Evolutionary conservation across 2,329 filamentous ascomycete genomes (phyloP), one percentile per base, ranked within the genome.

Genomic region (Reticulascus tulasneorum): DNA sequence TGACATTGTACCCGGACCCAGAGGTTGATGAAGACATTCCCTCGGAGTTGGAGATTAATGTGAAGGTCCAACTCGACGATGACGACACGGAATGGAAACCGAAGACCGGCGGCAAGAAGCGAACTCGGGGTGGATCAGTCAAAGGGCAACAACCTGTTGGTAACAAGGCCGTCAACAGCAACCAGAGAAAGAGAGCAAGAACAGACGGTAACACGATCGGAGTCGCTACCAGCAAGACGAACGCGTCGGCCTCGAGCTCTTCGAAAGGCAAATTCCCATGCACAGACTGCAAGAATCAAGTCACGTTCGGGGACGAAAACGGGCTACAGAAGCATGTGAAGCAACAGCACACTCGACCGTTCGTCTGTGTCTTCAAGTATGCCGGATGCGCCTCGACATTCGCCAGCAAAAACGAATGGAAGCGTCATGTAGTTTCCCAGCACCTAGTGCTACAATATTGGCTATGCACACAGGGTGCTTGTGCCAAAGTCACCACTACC

Each of bases 401-500:
- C 53, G 73, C 75, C 4, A 82, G 75, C 48, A 95, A 94, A 64
- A 95, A 95, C 55, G 90, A 96, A 58, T 96, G 91, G 91, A 96
- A 96, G 60, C 79, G 91, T 0, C 91, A 97, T 55, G 79, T 91
- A 50, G 66, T 71, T 21, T 85, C 84, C 0, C 85, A 94, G 54
- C 91, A 97, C 54, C 68, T 95, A 16, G 76, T 82, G 35, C 68
- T 86, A 4, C 66, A 75, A 28, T 85, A 81, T 61, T 96, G 82
- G 77, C 70, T 83, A 38, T 97, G 90, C 63, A 74, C 81, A 46
- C 67, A 84, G 21, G 83, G 77, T 42, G 53, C 59, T 7, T 83
- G 79, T 54, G 60, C 56, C 12, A 53, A 62, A 18, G 48, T 53
- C 9, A 54, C 52, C 17, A 55, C 50, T 29, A 42, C 49, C 37